Evolutionary conservation across 169 alveolate genomes (phyloP).

Genomic region (Plasmodium adleri): DNA sequence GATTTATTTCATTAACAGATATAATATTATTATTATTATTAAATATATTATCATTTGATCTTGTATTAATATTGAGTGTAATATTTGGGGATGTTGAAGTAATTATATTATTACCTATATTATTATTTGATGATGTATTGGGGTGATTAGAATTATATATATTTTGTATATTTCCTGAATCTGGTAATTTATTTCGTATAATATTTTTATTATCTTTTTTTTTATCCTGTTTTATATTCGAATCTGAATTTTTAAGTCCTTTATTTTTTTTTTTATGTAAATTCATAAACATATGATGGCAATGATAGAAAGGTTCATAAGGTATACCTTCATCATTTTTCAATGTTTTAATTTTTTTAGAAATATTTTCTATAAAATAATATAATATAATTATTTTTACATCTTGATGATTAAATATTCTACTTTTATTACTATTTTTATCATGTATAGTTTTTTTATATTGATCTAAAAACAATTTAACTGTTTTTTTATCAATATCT

Average conservation of each 20-base stretch:
- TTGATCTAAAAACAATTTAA: slow-evolving; percentile 57
- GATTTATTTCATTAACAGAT: not conserved
- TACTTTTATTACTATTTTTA: slow-evolving; percentile 75
- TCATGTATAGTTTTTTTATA: slow-evolving; percentile 76
- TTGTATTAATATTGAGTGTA: not conserved
- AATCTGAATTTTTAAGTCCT: slow-evolving; percentile 26
- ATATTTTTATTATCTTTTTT: slow-evolving; percentile 22
- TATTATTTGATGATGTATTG: slow-evolving; percentile 2
- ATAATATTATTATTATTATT: not conserved
- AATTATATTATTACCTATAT: not conserved
- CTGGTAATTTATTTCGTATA: slow-evolving; percentile 9
- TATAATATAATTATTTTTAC: slow-evolving; percentile 71
- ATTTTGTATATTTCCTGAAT: slow-evolving; percentile 3
- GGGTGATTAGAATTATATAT: not conserved
- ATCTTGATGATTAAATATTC: slow-evolving; percentile 76
- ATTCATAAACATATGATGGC: slow-evolving; percentile 66
- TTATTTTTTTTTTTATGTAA: slow-evolving; percentile 63
- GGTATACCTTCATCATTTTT: slow-evolving; percentile 67
- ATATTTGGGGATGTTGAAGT: not conserved
- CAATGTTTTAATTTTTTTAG: slow-evolving; percentile 70
- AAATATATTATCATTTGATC: too few species aligned
- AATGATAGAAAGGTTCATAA: slow-evolving; percentile 62
- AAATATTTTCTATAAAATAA: slow-evolving; percentile 70
- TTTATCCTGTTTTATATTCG: not conserved
- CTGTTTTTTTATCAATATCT: slow-evolving; percentile 62